These are phyloP conservation scores for Strobilomyces echinocephalus DNA, from an alignment of 768 basidiomycete species.

Conservation along the genomic window DNA sequence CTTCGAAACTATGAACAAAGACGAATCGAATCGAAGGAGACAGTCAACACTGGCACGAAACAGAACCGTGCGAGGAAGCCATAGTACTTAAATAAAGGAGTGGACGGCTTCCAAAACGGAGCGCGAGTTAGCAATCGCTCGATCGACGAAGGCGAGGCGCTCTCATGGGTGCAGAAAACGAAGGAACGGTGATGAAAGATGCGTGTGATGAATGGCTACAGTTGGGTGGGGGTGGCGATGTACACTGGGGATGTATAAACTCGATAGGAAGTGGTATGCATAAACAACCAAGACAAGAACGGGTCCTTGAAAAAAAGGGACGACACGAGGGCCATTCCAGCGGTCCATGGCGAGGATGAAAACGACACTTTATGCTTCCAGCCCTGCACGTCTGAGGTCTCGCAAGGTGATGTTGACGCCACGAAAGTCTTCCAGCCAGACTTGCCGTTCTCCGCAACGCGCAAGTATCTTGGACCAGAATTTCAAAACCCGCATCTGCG, in stretches of 20 bases:
- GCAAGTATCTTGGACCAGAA: conserved; percentile 51
- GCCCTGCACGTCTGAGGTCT: conserved; percentile 36
- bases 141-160: neutral
- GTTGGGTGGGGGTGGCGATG: conserved; percentile 25
- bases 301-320: conserved; percentile 4
- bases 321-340: neutral
- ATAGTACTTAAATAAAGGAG: conserved; percentile 12
- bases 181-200: conserved; percentile 14
- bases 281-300: conserved; percentile 2
- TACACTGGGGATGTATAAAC: conserved; percentile 25
- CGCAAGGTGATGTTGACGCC: conserved; percentile 55
- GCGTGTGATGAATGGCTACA: conserved; percentile 30
- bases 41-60: conserved; percentile 3
- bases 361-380: conserved; percentile 4
- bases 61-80: neutral
- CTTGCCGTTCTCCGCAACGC: conserved; percentile 48
- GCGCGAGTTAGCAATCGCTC: neutral
- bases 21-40: conserved; percentile 5
- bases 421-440: conserved; percentile 62
- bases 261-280: conserved; percentile 18
- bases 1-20: conserved; percentile 3
- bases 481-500: conserved; percentile 34
- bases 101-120: conserved; percentile 12
- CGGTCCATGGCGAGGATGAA: neutral
- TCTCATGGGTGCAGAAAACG: conserved; percentile 1